Conservation (phyloP, 768 basidiomycete genomes). For the Termitomyces sp. region DNA sequence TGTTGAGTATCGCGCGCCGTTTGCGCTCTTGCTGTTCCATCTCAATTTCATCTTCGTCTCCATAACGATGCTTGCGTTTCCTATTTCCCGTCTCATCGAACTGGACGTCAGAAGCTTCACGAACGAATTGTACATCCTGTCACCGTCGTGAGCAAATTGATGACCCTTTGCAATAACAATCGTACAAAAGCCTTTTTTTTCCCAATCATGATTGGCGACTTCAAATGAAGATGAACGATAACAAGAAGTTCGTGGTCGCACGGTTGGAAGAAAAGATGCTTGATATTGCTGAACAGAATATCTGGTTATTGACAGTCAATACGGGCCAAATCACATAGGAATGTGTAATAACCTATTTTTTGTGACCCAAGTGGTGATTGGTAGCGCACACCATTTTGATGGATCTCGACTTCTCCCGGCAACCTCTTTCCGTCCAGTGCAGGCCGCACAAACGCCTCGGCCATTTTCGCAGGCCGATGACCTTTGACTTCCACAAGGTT, state of each 20-base stretch:
- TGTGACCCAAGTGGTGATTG: slow-evolving; percentile 82
- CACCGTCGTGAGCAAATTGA: neutral
- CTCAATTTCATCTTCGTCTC: slow-evolving; percentile 98
- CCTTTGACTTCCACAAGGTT: slow-evolving; percentile 85
- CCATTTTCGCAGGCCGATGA: slow-evolving; percentile 76
- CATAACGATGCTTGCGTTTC: slow-evolving; percentile 94
- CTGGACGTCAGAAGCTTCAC: slow-evolving; percentile 94
- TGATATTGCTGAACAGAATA: slow-evolving; percentile 93
- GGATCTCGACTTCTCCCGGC: slow-evolving; percentile 97
- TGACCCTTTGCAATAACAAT: slow-evolving; percentile 9
- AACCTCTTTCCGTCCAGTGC: slow-evolving; percentile 92
- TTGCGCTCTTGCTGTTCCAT: slow-evolving; percentile 97
- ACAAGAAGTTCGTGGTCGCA: slow-evolving; percentile 95
- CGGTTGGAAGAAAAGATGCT: slow-evolving; percentile 98
- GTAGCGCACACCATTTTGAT: slow-evolving; percentile 95
- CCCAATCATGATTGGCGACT: slow-evolving; percentile 95
- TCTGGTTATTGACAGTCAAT: slow-evolving; percentile 40
- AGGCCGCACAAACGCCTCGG: slow-evolving; percentile 90
- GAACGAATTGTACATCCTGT: slow-evolving; percentile 96
- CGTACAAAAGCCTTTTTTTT: slow-evolving; percentile 95
- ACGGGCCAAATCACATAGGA: neutral
- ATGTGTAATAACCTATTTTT: slow-evolving; percentile 78
- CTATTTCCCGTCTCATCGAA: slow-evolving; percentile 99
- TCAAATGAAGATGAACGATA: slow-evolving; percentile 90
- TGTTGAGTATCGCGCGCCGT: slow-evolving; percentile 83